These are phyloP conservation scores for Syzygium aqueum DNA, from an alignment of 345 rosid species.

Conservation along the genomic window DNA sequence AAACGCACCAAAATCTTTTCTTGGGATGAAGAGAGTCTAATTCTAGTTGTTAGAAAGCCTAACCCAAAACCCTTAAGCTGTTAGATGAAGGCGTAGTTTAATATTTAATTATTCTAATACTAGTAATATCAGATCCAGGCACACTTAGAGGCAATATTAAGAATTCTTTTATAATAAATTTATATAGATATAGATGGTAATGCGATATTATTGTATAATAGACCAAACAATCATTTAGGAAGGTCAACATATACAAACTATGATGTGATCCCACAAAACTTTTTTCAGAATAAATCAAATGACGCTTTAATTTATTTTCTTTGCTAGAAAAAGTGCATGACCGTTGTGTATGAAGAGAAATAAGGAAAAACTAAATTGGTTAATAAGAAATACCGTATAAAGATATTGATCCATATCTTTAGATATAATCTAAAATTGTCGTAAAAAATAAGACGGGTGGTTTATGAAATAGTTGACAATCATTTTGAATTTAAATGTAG, in stretches of 20 bases:
- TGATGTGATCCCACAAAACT: background rate
- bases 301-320: background rate
- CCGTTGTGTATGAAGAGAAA: background rate
- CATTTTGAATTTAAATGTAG: background rate
- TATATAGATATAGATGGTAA: background rate
- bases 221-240: background rate
- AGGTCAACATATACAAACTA: background rate
- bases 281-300: background rate
- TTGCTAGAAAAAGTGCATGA: background rate
- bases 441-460: background rate
- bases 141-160: background rate
- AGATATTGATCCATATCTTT: background rate
- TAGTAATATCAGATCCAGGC: background rate
- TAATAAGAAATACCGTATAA: background rate
- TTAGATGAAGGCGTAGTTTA: too few species aligned
- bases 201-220: background rate
- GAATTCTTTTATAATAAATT: background rate
- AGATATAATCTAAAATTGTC: background rate
- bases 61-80: too few species aligned
- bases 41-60: background rate
- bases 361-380: background rate
- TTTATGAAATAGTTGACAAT: background rate
- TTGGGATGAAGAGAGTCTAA: background rate
- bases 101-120: too few species aligned
- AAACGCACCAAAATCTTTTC: background rate